Evolutionary conservation across 176 grass and related monocot genomes (phyloP).

Genomic region (Juncus effusus): DNA sequence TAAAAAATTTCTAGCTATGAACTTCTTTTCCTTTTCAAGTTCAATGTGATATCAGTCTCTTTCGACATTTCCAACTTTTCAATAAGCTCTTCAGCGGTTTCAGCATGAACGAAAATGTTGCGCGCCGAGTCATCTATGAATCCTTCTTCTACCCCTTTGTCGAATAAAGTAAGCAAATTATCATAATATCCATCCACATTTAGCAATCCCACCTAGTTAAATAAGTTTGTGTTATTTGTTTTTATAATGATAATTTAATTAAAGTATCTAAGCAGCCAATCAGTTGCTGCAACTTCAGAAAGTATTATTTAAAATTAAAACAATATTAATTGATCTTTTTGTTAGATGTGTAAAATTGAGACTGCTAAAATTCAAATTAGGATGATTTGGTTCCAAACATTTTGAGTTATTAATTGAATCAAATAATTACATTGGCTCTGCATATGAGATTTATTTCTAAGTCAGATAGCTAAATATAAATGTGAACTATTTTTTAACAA

Average conservation of each 20-base stretch:
- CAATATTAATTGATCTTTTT: background rate
- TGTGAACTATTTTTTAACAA: too few relatives aligned
- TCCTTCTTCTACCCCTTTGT: slow-evolving; percentile 81
- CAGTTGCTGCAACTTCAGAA: background rate
- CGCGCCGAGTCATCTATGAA: slow-evolving; percentile 73
- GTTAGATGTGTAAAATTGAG: background rate
- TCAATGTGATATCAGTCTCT: background rate
- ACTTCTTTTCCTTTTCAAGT: slow-evolving; percentile 1
- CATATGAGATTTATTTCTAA: too few relatives aligned
- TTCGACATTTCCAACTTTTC: slow-evolving; percentile 25
- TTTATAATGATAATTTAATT: too few relatives aligned
- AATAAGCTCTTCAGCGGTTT: slow-evolving; percentile 50
- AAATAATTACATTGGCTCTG: too few relatives aligned
- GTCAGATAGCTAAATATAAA: too few relatives aligned
- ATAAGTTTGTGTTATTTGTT: background rate
- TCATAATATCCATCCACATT: slow-evolving; percentile 96
- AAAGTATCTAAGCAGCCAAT: too few relatives aligned
- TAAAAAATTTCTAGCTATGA: background rate
- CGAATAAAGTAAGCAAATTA: slow-evolving; percentile 72
- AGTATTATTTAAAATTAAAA: background rate
- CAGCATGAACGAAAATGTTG: slow-evolving; percentile 66
- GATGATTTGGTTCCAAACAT: too few relatives aligned
- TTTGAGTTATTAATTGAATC: too few relatives aligned
- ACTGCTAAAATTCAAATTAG: too few relatives aligned
- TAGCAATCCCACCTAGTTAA: slow-evolving; percentile 70